phyloP scores from a whole-genome alignment of 768 basidiomycete species.

The Lactifluus hygrophoroides region DNA sequence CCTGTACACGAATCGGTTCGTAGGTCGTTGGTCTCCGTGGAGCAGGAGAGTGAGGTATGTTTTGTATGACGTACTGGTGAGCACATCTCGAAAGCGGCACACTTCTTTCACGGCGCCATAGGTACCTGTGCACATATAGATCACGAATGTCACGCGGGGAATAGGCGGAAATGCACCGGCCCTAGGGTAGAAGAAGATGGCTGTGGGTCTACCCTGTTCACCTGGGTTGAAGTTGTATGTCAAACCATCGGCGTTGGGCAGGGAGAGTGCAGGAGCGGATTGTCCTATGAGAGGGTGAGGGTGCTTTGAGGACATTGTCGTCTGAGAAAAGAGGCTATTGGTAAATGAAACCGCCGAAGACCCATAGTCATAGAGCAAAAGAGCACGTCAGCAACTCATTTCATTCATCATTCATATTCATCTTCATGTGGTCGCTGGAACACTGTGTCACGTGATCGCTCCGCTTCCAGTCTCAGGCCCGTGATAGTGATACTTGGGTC shows the following conservation, averaged over 20 bases:
- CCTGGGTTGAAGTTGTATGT: slow-evolving; percentile 53
- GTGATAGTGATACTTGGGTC: neutral
- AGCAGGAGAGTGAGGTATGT: neutral
- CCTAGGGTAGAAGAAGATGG: slow-evolving; percentile 73
- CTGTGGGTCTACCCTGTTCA: slow-evolving; percentile 48
- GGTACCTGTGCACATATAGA: slow-evolving; percentile 36
- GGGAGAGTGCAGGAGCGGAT: slow-evolving; percentile 54
- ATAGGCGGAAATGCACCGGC: slow-evolving; percentile 38
- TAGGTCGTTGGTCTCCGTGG: neutral
- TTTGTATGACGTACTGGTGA: slow-evolving; percentile 49
- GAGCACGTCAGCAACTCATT: too few species aligned
- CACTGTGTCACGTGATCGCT: too few species aligned
- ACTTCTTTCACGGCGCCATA: slow-evolving; percentile 77
- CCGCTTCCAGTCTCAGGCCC: too few species aligned
- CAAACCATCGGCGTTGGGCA: slow-evolving; percentile 57
- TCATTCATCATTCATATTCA: too few species aligned
- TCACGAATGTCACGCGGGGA: neutral
- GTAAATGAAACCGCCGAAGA: too few species aligned
- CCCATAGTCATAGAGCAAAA: too few species aligned
- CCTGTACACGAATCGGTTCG: slow-evolving; percentile 30
- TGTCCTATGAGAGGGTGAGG: slow-evolving; percentile 56
- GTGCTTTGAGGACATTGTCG: slow-evolving; percentile 25
- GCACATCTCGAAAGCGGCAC: slow-evolving; percentile 74
- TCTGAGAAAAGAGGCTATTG: neutral
- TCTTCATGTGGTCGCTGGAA: too few species aligned